Conservation (phyloP, 2,329 filamentous ascomycete species). For the Ceratocystis papillata region DNA sequence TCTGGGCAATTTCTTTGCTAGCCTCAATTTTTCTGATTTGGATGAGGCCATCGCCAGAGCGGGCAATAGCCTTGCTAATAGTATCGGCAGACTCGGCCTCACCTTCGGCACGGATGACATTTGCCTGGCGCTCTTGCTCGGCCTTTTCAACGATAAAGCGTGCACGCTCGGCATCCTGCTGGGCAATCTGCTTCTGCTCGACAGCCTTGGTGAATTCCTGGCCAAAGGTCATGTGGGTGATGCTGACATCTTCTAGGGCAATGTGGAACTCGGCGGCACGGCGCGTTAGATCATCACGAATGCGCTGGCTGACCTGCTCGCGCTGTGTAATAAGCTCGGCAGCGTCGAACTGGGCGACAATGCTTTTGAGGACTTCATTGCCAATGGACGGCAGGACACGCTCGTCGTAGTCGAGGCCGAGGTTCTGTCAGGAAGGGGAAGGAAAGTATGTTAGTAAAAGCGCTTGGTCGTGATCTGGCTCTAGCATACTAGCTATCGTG, state of each 20-base stretch:
- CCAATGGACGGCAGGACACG: conserved; percentile 95
- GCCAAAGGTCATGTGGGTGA: conserved; percentile 99
- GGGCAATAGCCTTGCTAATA: conserved; percentile 86
- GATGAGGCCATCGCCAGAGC: conserved; percentile 84
- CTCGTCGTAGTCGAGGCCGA: conserved; percentile 97
- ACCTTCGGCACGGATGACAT: conserved; percentile 95
- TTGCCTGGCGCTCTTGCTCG: conserved; percentile 96
- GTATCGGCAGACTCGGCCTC: conserved; percentile 95
- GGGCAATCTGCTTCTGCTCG: conserved; percentile 99
- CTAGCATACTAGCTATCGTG: not conserved
- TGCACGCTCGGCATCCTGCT: conserved; percentile 95
- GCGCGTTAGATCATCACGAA: conserved; percentile 81
- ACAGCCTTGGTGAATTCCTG: conserved; percentile 98
- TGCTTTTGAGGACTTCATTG: conserved; percentile 97
- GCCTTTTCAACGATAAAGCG: conserved; percentile 98
- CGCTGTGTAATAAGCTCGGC: conserved; percentile 98
- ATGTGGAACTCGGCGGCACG: conserved; percentile 98
- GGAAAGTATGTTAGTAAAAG: conserved; percentile 18
- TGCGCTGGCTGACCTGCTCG: conserved; percentile 90
- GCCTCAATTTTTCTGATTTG: conserved; percentile 97
- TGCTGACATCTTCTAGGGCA: conserved; percentile 93
- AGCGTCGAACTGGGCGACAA: conserved; percentile 97
- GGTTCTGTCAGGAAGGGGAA: conserved; percentile 50
- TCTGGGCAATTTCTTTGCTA: conserved; percentile 87
- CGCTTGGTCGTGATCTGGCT: not conserved